phyloP scores from a whole-genome alignment of 2,329 filamentous ascomycete genomes.

The Ophiocordyceps camponoti-leonardi region DNA sequence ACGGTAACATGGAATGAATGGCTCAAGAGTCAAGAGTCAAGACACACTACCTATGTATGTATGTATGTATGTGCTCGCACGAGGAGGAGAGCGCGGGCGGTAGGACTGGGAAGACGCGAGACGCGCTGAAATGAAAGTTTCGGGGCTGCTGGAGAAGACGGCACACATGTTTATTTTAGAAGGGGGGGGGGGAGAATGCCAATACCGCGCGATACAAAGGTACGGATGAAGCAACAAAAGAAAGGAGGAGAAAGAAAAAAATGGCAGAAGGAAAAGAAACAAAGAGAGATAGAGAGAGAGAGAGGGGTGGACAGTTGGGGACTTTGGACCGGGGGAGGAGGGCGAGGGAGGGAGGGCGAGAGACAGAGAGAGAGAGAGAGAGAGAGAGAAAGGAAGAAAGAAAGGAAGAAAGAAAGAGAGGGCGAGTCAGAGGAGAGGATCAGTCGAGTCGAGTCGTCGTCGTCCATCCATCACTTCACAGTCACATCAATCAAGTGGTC shows the following conservation, averaged over 20 bases:
- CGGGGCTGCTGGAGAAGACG: not conserved
- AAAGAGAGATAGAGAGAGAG: not conserved
- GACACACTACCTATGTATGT: too few relatives aligned
- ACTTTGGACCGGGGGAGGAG: too few relatives aligned
- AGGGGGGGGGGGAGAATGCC: not conserved
- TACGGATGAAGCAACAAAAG: not conserved
- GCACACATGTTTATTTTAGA: not conserved
- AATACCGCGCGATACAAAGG: not conserved
- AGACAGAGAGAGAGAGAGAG: not conserved
- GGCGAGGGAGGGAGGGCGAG: too few relatives aligned
- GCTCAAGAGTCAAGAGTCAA: not conserved
- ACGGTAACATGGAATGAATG: not conserved
- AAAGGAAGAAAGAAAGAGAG: too few relatives aligned
- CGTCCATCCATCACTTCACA: not conserved
- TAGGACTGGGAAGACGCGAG: not conserved
- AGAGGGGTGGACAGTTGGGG: too few relatives aligned
- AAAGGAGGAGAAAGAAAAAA: not conserved
- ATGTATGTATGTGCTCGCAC: not conserved
- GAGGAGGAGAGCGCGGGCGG: not conserved
- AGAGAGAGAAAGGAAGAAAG: too few relatives aligned
- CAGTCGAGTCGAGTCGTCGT: not conserved
- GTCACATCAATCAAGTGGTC: not conserved
- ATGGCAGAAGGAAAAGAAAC: too few relatives aligned
- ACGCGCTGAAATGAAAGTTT: not conserved
- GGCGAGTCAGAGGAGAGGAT: too few relatives aligned